Evolutionary conservation across 805 yeast species (phyloP).

Genomic region (Candida ortonii): DNA sequence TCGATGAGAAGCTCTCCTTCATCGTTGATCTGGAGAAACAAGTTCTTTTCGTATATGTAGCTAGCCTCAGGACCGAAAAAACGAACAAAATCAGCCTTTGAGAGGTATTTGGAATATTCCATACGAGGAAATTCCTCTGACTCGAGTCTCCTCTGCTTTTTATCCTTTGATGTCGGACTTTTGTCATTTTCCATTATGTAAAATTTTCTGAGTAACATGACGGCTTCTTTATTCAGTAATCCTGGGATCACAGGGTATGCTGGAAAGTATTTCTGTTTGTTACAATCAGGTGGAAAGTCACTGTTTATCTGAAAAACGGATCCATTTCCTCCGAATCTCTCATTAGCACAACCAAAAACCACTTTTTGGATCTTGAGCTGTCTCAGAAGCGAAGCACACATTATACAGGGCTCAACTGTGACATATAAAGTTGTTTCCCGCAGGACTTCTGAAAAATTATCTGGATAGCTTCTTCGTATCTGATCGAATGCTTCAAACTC

Average conservation of each 20-base stretch:
- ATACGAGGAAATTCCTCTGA: constrained; percentile 56
- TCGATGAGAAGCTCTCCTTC: constrained; percentile 14
- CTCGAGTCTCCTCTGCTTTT: constrained; percentile 63
- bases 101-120: constrained; percentile 53
- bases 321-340: constrained; percentile 95
- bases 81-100: constrained; percentile 45
- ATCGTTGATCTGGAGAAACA: constrained; percentile 25
- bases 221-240: constrained; percentile 74
- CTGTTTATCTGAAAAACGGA: constrained; percentile 64
- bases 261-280: constrained; percentile 22
- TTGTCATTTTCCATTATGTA: constrained; percentile 80
- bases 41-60: constrained; percentile 23
- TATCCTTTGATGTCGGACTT: constrained; percentile 79
- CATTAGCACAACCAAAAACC: constrained; percentile 91
- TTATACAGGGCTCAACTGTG: constrained; percentile 96
- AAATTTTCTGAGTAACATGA: constrained; percentile 74
- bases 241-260: constrained; percentile 70
- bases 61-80: constrained; percentile 46
- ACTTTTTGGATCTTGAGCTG: constrained; percentile 75
- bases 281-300: constrained; percentile 31
- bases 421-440: constrained; percentile 71
- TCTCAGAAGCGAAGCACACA: constrained; percentile 92
- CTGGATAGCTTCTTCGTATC: constrained; percentile 38
- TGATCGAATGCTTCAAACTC: constrained; percentile 78
- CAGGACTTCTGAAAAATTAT: constrained; percentile 37